Base-by-base conservation (phyloP, 2,329 filamentous ascomycete genomes). In the Acrodontium crateriforme region DNA sequence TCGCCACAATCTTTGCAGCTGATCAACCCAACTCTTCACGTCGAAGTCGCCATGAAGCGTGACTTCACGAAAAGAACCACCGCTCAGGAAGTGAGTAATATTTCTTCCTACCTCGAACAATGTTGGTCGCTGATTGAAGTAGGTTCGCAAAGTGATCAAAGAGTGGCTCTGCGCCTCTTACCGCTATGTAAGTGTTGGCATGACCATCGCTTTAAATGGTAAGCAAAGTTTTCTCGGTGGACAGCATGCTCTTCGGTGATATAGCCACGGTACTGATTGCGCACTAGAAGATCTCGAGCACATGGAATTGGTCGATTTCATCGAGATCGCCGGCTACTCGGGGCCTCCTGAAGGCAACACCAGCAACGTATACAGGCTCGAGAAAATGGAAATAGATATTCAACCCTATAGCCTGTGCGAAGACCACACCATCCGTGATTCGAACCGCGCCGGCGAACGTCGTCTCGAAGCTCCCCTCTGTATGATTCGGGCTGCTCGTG, bases 361-460 rank as follows among this genome's bases (percentile, higher is more conserved):
- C 13, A 32, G 16, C 5, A 43, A 24, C 41, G 40, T 32, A 24
- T 40, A 54, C 36, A 37, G 33, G 8, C 28, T 58, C 7, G 31
- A 45, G 10, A 40, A 56, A 2, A 46, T 56, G 4, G 36, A 54
- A 9, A 45, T 62, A 4, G 58, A 62, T 28, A 45, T 62, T 2
- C 57, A 62, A 28, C 51, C 52, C 2, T 63, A 60, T 38, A 42
- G 48, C 21, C 51, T 62, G 4, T 45, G 45, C 25, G 49, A 48
- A 7, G 30, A 42, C 14, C 41, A 49, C 13, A 32, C 30, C 20
- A 22, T 10, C 20, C 4, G 13, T 8, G 20, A 22, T 22, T 8
- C 10, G 5, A 8, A 5, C 20, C 5, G n/a, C 8, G 20, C n/a
- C 8, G 20, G 20, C 5, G 4, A 10, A 4, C n/a, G 13, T 12